phyloP scores from a whole-genome alignment of 2,329 filamentous ascomycete genomes.

The Chaetothyriales sp. region DNA sequence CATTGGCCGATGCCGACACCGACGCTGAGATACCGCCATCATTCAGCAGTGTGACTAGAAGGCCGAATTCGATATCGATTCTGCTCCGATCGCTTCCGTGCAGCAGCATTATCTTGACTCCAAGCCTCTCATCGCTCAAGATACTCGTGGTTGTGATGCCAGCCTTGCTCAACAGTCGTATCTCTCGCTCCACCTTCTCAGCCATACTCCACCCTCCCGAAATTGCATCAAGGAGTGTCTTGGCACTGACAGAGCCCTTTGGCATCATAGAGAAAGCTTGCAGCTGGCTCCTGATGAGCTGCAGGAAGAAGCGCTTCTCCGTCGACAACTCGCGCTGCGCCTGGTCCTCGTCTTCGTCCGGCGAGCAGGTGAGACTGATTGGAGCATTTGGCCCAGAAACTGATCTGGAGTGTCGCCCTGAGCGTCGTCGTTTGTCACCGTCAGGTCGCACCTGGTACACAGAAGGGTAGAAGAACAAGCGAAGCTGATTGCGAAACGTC shows the following conservation, averaged over 20 bases:
- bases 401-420: constrained; percentile 17
- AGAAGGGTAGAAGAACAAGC: constrained; percentile 30
- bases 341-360: constrained; percentile 13
- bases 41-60: constrained; percentile 10
- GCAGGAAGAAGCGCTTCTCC: constrained; percentile 29
- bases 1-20: constrained; percentile 10
- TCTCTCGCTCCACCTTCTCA: constrained; percentile 29
- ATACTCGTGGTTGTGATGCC: constrained; percentile 28
- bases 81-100: constrained; percentile 9
- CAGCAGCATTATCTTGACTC: constrained; percentile 14
- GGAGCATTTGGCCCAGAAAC: constrained; percentile 17
- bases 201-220: constrained; percentile 31
- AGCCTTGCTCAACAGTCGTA: constrained; percentile 31
- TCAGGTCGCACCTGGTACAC: constrained; percentile 21
- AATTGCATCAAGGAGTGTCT: constrained; percentile 28
- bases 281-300: constrained; percentile 27
- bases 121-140: constrained; percentile 17
- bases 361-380: constrained; percentile 25
- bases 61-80: constrained; percentile 16
- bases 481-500: constrained; percentile 29
- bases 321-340: constrained; percentile 20
- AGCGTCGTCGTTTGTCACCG: constrained; percentile 9
- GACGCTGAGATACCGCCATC: constrained; percentile 12
- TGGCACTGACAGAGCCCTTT: constrained; percentile 25
- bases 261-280: constrained; percentile 22